These are phyloP conservation scores for Penicillium sp. DNA, from an alignment of 2,329 filamentous ascomycete species.

Conservation along the genomic window DNA sequence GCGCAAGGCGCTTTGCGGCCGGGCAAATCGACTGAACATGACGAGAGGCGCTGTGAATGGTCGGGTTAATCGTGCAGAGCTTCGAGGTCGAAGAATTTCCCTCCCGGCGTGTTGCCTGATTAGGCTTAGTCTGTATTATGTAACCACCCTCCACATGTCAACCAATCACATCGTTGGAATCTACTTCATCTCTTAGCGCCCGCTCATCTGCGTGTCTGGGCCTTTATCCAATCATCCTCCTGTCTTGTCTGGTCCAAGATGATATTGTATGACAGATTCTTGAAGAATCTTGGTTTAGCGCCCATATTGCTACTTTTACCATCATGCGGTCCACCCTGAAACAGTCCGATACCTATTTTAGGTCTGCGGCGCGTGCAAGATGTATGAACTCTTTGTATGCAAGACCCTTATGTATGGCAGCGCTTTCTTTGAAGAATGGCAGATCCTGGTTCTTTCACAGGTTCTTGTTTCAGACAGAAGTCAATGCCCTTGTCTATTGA, in stretches of 20 bases:
- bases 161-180: conserved; percentile 16
- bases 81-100: conserved; percentile 37
- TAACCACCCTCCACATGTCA: conserved; percentile 14
- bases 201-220: conserved; percentile 1
- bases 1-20: conserved; percentile 46
- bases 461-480: conserved; percentile 11
- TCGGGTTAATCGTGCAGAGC: conserved; percentile 19
- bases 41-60: conserved; percentile 26
- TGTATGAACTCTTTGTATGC: conserved; percentile 16
- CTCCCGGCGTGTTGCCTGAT: conserved; percentile 25
- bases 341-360: conserved; percentile 26
- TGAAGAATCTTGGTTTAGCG: conserved; percentile 13
- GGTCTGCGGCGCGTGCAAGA: conserved; percentile 32
- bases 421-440: conserved; percentile 8
- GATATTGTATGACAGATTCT: conserved; percentile 10
- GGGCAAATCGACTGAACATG: conserved; percentile 43
- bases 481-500: conserved; percentile 15
- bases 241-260: conserved; percentile 1
- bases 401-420: conserved; percentile 8
- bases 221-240: conserved; percentile 6
- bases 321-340: conserved; percentile 26
- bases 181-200: conserved; percentile 22
- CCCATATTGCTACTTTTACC: conserved; percentile 8
- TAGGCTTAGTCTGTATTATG: conserved; percentile 29
- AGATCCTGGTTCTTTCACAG: conserved; percentile 10